Percentiles rank a stretch among this genome's conserved stretches.
phyloP scores from a whole-genome alignment of 352 stramenopile genomes.

The Globisporangium nagaii region DNA sequence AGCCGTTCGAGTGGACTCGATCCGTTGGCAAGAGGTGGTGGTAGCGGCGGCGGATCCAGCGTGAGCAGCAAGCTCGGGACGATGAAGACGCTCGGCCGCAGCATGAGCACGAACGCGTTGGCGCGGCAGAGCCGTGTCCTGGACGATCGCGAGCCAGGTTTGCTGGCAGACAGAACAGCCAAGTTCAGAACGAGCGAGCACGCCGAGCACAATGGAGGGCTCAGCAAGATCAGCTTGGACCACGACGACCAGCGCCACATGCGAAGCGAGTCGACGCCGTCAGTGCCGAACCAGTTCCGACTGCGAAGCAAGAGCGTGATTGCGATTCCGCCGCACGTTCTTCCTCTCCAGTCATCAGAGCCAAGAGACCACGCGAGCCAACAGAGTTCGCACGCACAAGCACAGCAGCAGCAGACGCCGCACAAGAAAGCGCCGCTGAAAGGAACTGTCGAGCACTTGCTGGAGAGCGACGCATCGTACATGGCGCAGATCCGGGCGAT shows the following conservation, averaged over 20 bases:
- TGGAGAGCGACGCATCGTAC: slow-evolving; percentile 62
- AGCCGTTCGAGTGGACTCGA: background rate
- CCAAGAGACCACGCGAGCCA: background rate
- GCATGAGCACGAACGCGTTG: slow-evolving; percentile 3
- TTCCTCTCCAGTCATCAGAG: background rate
- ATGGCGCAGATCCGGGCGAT: slow-evolving; percentile 50
- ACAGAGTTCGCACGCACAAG: background rate
- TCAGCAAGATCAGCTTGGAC: background rate
- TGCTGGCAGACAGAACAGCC: too few species aligned
- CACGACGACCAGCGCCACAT: background rate
- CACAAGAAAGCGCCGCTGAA: slow-evolving; percentile 23
- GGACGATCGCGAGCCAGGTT: too few species aligned
- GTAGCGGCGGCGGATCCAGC: background rate
- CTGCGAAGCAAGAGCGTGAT: slow-evolving; percentile 5
- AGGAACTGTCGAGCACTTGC: slow-evolving; percentile 52
- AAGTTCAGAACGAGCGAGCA: too few species aligned
- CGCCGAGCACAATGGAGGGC: too few species aligned
- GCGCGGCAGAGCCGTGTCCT: background rate
- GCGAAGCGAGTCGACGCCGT: background rate
- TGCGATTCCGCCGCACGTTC: background rate
- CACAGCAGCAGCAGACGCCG: background rate
- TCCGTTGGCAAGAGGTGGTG: background rate
- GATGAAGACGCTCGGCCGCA: slow-evolving; percentile 6
- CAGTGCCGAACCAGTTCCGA: background rate
- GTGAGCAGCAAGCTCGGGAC: background rate